Base-by-base conservation (phyloP, 2,329 filamentous ascomycete species). In the Dothidotthia symphoricarpi region DNA sequence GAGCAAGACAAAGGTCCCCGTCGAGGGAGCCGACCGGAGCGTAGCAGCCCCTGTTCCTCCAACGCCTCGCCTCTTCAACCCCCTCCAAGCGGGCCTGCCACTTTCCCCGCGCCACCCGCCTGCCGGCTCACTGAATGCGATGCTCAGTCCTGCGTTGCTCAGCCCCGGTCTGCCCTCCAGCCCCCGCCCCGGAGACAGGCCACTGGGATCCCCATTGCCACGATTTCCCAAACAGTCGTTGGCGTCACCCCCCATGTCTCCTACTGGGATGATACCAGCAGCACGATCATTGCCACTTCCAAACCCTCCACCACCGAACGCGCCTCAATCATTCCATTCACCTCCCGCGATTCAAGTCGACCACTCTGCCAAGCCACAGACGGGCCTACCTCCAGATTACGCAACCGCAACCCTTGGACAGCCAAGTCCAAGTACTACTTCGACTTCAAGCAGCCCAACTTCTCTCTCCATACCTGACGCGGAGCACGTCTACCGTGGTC, bases 281-380 rank as follows among this genome's bases (percentile, higher is more conserved):
- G 85, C 88, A 5, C 81, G 87, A 52, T 79, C 84, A 31, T 83
- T 85, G 22, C 81, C 85, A 51, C 82, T 87, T 51, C 79, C 85
- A 2, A 83, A 87, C 30, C 85, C 85, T 3, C 69, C 89, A 24
- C 83, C 85, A 13, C 82, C 82, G 15, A 82, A 82, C 41, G 84
- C 85, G 0, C 79, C 84, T 9, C 74, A 83, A 36, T 76, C 80
- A 13, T 78, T 80, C n/a, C 74, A 76, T 19, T 75, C 76, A n/a
- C 70, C 75, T 39, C 69, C 66, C 45, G 61, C 67, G 34, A 58
- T 64, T 28, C 60, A 71, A 37, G 57, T 64, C 25, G 66, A 70
- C 41, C 52, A 55, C 16, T 62, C 63, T 33, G 39, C 45, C 29
- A 64, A 56, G 35, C 49, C 47, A 28, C 56, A 53, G 44, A 59